phyloP scores from a whole-genome alignment of 352 stramenopile genomes.

The Globisporangium alternatum region DNA sequence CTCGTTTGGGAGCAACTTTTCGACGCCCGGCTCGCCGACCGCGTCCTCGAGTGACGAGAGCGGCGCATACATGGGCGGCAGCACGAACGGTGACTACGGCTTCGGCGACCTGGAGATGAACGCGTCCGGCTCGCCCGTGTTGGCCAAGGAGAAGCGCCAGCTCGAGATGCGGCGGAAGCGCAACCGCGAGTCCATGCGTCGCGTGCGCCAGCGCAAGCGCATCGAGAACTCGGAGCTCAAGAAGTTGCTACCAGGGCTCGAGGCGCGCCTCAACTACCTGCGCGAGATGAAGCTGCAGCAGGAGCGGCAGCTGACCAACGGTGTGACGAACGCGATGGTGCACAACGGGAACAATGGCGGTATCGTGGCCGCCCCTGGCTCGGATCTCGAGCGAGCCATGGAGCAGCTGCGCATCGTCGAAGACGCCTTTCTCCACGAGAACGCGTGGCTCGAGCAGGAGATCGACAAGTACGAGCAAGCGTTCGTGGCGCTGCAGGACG shows the following conservation, averaged over 20 bases:
- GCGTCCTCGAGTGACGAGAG: slow-evolving; percentile 13
- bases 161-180: slow-evolving; percentile 28
- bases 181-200: slow-evolving; percentile 34
- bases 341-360: neutral
- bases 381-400: neutral
- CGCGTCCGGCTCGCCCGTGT: slow-evolving; percentile 1
- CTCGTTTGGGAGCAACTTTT: neutral
- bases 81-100: neutral
- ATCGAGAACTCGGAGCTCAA: slow-evolving; percentile 14
- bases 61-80: neutral
- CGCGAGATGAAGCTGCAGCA: slow-evolving; percentile 5
- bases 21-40: neutral
- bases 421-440: slow-evolving; percentile 15
- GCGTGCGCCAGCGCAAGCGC: slow-evolving; percentile 23
- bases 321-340: neutral
- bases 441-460: slow-evolving; percentile 11
- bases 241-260: slow-evolving; percentile 9
- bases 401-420: slow-evolving; percentile 15
- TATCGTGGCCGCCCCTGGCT: neutral
- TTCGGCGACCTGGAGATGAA: slow-evolving; percentile 1
- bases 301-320: neutral
- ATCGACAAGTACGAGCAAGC: slow-evolving; percentile 21
- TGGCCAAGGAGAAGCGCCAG: slow-evolving; percentile 13
- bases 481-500: slow-evolving; percentile 10
- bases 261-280: neutral